phyloP scores from a whole-genome alignment of 2,329 filamentous ascomycete genomes.

The Sporothrix sp. region DNA sequence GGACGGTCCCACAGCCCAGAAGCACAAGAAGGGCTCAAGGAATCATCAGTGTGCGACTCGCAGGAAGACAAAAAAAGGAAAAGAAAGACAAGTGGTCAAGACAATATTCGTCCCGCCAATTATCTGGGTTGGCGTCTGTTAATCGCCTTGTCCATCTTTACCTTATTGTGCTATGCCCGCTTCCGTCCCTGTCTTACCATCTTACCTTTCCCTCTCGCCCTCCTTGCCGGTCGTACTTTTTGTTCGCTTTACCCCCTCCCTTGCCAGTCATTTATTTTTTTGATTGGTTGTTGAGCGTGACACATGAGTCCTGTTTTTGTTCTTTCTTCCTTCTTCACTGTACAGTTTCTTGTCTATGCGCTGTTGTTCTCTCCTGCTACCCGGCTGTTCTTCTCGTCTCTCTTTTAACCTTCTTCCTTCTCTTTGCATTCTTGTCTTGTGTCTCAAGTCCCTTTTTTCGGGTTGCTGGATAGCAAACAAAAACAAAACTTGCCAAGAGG shows the following conservation, averaged over 20 bases:
- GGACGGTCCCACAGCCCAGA: conserved; percentile 11
- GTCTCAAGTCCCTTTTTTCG: conserved; percentile 10
- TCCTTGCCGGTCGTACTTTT: background rate
- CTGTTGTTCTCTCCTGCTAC: background rate
- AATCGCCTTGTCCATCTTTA: background rate
- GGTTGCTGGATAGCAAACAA: background rate
- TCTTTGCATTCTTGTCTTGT: background rate
- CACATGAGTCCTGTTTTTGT: conserved; percentile 2
- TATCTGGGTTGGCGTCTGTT: background rate
- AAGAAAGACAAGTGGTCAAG: background rate
- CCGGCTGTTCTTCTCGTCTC: background rate
- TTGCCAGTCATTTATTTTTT: background rate
- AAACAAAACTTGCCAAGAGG: background rate
- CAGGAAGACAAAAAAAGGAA: background rate
- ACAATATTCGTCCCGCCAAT: background rate
- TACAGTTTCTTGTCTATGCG: background rate
- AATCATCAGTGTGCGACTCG: background rate
- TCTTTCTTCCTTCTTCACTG: background rate
- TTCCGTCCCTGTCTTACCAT: background rate
- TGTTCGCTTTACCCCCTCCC: background rate
- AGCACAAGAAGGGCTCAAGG: background rate
- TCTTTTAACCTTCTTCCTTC: background rate
- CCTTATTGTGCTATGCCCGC: background rate
- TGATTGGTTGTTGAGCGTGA: too few species aligned
- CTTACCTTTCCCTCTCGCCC: background rate